Conservation (phyloP, 2,329 filamentous ascomycete species). For the Fusarium torulosum region DNA sequence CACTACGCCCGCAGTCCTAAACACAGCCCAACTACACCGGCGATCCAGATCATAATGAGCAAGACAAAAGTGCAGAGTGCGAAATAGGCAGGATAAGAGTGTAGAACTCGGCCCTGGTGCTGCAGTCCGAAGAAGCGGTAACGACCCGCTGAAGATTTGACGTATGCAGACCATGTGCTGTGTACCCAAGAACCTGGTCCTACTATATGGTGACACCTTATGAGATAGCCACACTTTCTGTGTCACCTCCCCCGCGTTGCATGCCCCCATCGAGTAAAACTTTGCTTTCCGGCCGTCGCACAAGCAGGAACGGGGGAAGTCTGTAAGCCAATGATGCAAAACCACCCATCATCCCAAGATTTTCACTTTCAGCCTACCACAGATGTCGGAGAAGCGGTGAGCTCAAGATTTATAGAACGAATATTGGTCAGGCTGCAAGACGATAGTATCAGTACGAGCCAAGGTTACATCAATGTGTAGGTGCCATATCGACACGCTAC, state of each 20-base stretch:
- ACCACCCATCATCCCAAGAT: not conserved
- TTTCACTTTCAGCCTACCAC: slow-evolving; percentile 1
- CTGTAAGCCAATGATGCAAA: slow-evolving; percentile 17
- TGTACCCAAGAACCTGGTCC: slow-evolving; percentile 13
- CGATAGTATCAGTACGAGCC: not conserved
- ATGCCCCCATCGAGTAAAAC: not conserved
- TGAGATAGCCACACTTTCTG: not conserved
- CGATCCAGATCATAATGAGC: not conserved
- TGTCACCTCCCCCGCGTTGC: not conserved
- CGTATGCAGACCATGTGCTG: slow-evolving; percentile 21
- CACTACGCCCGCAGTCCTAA: slow-evolving; percentile 5
- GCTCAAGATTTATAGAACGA: not conserved
- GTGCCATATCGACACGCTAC: not conserved
- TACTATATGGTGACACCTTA: not conserved
- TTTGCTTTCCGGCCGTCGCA: not conserved
- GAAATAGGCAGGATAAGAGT: not conserved
- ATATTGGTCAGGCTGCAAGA: not conserved
- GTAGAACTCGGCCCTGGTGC: slow-evolving; percentile 7
- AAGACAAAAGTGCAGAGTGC: slow-evolving; percentile 1
- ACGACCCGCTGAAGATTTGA: slow-evolving; percentile 17
- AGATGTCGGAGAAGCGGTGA: slow-evolving; percentile 21
- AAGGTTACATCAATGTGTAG: slow-evolving; percentile 3
- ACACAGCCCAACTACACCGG: slow-evolving; percentile 16
- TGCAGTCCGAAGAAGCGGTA: slow-evolving; percentile 14
- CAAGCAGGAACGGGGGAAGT: slow-evolving; percentile 15